Conservation (phyloP, 2,329 filamentous ascomycete species). For the Fusarium citri region DNA sequence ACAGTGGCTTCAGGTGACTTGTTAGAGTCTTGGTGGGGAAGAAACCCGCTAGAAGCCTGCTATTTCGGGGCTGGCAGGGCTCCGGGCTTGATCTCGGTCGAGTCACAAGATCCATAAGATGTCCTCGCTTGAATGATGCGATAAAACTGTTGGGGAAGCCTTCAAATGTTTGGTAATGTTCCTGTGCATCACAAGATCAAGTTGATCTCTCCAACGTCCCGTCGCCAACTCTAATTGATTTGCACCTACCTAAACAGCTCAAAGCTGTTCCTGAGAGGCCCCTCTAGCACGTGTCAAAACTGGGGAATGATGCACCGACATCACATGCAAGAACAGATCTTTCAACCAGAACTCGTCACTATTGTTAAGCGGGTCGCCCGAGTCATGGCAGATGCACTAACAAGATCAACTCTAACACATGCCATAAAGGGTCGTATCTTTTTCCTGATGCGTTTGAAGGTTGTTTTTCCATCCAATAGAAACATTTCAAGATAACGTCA, state of each 20-base stretch:
- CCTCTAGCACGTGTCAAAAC: slow-evolving; percentile 47
- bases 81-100: slow-evolving; percentile 5
- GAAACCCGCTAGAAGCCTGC: slow-evolving; percentile 41
- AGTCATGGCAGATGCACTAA: slow-evolving; percentile 37
- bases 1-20: slow-evolving; percentile 38
- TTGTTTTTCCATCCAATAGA: slow-evolving; percentile 33
- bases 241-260: neutral
- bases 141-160: slow-evolving; percentile 17
- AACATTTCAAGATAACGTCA: slow-evolving; percentile 27
- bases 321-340: slow-evolving; percentile 43
- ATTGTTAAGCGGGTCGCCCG: slow-evolving; percentile 32
- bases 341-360: slow-evolving; percentile 6
- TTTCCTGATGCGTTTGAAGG: slow-evolving; percentile 30
- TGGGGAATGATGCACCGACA: slow-evolving; percentile 36
- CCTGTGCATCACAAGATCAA: slow-evolving; percentile 33
- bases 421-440: slow-evolving; percentile 21
- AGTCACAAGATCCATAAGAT: slow-evolving; percentile 10
- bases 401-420: slow-evolving; percentile 32
- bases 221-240: slow-evolving; percentile 10
- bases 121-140: slow-evolving; percentile 7
- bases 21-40: slow-evolving; percentile 36
- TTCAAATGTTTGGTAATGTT: neutral
- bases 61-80: slow-evolving; percentile 13
- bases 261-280: slow-evolving; percentile 31
- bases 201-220: slow-evolving; percentile 2